Evolutionary conservation across 306 rosid genomes (phyloP).

Genomic region (Lablab purpureus): DNA sequence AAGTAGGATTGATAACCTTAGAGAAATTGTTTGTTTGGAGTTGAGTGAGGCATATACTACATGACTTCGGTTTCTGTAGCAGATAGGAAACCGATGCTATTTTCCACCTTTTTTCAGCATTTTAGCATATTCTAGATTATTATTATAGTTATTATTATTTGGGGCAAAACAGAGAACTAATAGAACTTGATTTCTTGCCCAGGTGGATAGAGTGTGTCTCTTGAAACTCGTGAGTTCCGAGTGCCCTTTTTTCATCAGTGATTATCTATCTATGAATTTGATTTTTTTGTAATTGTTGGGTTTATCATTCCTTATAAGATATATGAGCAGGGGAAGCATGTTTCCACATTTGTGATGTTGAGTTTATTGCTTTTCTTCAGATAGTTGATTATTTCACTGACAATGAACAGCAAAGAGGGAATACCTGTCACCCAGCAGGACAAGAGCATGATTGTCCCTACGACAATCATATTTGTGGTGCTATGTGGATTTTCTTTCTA

Average conservation of each 20-base stretch:
- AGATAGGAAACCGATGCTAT: background rate
- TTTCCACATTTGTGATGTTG: constrained; percentile 1
- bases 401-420: constrained; percentile 83
- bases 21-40: background rate
- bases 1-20: constrained; percentile 20
- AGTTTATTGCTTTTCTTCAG: constrained; percentile 49
- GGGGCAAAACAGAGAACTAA: background rate
- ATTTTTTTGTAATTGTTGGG: background rate
- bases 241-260: background rate
- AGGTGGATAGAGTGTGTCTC: constrained; percentile 28
- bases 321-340: background rate
- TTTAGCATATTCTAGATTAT: background rate
- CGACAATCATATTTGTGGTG: constrained; percentile 64
- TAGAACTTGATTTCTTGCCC: constrained; percentile 12
- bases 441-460: constrained; percentile 62
- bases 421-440: constrained; percentile 61
- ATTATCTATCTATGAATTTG: background rate
- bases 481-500: constrained; percentile 91
- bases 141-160: background rate
- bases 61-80: constrained; percentile 7
- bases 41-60: background rate
- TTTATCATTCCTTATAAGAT: background rate
- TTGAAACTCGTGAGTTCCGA: constrained; percentile 35
- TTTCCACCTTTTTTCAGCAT: background rate
- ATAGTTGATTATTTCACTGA: constrained; percentile 48